Conservation (phyloP, 2,329 filamentous ascomycete species). For the Pseudocercospora musae region DNA sequence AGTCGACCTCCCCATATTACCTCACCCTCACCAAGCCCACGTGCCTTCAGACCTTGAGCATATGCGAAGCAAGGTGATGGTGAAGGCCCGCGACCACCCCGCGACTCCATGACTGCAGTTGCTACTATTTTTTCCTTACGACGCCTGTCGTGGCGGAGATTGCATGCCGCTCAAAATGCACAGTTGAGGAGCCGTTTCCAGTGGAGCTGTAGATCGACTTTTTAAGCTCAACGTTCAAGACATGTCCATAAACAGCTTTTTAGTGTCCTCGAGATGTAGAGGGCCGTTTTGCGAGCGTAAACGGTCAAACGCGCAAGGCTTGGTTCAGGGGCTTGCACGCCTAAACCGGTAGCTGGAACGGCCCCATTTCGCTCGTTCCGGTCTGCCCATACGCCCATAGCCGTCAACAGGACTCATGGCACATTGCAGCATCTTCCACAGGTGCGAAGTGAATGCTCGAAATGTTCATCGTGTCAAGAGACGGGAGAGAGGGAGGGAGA, state of each 20-base stretch:
- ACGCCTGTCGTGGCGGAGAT: slow-evolving; percentile 6
- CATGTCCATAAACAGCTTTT: background rate
- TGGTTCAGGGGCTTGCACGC: background rate
- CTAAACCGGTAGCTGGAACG: slow-evolving; percentile 1
- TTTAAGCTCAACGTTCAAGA: slow-evolving; percentile 7
- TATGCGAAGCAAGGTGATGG: background rate
- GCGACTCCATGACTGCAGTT: background rate
- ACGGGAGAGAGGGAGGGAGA: too few relatives aligned
- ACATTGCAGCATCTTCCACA: too few relatives aligned
- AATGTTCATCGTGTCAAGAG: too few relatives aligned
- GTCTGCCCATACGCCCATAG: background rate
- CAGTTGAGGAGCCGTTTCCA: slow-evolving; percentile 1
- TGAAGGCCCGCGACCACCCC: background rate
- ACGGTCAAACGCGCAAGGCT: background rate
- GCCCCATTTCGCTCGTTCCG: background rate
- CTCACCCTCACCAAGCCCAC: background rate
- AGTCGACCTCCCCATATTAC: background rate
- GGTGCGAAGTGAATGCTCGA: too few relatives aligned
- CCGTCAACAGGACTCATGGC: background rate
- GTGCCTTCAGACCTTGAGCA: background rate
- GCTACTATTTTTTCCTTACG: slow-evolving; percentile 1
- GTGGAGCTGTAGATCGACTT: background rate
- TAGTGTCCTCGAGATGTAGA: background rate
- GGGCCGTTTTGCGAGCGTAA: slow-evolving; percentile 1
- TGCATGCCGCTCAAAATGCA: background rate